Conservation (phyloP, 2,329 filamentous ascomycete species). For the Epicoccum nigrum region DNA sequence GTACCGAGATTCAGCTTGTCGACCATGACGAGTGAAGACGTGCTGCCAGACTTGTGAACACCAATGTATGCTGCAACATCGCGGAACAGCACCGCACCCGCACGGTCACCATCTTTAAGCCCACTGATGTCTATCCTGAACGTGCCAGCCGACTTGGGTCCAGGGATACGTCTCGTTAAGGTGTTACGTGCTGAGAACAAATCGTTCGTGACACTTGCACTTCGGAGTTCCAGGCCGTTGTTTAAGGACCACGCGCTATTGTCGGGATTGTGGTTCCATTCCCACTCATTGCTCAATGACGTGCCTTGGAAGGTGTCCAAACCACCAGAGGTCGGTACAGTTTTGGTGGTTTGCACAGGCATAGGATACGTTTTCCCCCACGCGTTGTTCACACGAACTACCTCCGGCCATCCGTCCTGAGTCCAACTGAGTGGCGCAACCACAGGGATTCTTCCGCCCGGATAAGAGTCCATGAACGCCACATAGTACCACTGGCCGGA, state of each 20-base stretch:
- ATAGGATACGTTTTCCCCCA: constrained; percentile 57
- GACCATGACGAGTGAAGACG: constrained; percentile 45
- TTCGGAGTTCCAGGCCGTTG: constrained; percentile 55
- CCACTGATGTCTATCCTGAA: constrained; percentile 57
- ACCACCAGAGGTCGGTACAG: constrained; percentile 43
- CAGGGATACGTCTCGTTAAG: constrained; percentile 51
- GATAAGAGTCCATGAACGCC: constrained; percentile 62
- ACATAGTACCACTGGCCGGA: constrained; percentile 65
- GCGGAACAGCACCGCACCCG: constrained; percentile 61
- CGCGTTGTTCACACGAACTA: constrained; percentile 52
- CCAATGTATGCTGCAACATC: constrained; percentile 62
- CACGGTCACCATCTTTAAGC: constrained; percentile 60
- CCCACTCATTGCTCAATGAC: constrained; percentile 56
- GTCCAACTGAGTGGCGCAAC: constrained; percentile 62
- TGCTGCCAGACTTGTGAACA: constrained; percentile 50
- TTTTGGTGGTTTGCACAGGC: constrained; percentile 40
- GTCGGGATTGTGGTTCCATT: constrained; percentile 69
- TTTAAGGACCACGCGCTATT: constrained; percentile 53
- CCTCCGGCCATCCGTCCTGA: constrained; percentile 58
- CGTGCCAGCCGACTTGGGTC: constrained; percentile 54
- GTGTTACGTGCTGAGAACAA: constrained; percentile 53
- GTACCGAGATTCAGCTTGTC: constrained; percentile 50
- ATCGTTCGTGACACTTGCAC: constrained; percentile 60
- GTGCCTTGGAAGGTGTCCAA: constrained; percentile 56
- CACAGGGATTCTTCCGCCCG: constrained; percentile 63